These are phyloP conservation scores for Xylaria telfairii DNA, from an alignment of 495 filamentous ascomycete species.

Conservation along the genomic window DNA sequence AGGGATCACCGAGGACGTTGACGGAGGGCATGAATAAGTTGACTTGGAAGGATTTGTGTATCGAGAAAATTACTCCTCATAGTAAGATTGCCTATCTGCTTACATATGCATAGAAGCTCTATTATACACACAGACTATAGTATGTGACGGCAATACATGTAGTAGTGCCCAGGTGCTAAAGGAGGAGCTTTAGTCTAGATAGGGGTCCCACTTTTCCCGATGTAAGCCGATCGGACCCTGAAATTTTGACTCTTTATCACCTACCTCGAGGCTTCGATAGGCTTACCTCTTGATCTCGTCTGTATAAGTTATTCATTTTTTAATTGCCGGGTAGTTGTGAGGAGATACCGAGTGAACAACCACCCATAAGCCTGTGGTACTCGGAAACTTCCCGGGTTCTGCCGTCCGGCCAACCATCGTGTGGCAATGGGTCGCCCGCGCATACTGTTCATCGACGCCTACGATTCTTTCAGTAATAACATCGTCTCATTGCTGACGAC, in stretches of 20 bases:
- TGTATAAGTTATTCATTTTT: not conserved
- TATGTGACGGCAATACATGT: too few relatives aligned
- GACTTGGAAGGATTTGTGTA: not conserved
- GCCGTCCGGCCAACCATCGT: not conserved
- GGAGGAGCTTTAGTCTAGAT: not conserved
- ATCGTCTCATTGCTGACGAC: conserved; percentile 79
- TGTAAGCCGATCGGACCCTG: conserved; percentile 18
- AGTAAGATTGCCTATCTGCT: not conserved
- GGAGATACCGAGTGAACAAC: not conserved
- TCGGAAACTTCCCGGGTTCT: not conserved
- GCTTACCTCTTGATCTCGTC: not conserved
- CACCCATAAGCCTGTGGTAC: not conserved
- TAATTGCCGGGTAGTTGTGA: not conserved
- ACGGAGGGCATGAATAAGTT: not conserved
- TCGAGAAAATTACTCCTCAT: not conserved
- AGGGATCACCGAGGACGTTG: not conserved
- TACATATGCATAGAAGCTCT: not conserved
- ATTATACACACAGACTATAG: not conserved
- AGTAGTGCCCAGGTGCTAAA: too few relatives aligned
- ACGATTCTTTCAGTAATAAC: conserved; percentile 96
- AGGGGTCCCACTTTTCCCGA: conserved; percentile 8
- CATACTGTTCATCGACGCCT: conserved; percentile 89
- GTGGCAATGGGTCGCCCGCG: conserved; percentile 43
- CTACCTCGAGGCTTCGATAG: not conserved
- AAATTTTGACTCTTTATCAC: conserved; percentile 10